These are phyloP conservation scores for Xylaria sp. DNA, from an alignment of 2,329 filamentous ascomycete species.

Conservation along the genomic window DNA sequence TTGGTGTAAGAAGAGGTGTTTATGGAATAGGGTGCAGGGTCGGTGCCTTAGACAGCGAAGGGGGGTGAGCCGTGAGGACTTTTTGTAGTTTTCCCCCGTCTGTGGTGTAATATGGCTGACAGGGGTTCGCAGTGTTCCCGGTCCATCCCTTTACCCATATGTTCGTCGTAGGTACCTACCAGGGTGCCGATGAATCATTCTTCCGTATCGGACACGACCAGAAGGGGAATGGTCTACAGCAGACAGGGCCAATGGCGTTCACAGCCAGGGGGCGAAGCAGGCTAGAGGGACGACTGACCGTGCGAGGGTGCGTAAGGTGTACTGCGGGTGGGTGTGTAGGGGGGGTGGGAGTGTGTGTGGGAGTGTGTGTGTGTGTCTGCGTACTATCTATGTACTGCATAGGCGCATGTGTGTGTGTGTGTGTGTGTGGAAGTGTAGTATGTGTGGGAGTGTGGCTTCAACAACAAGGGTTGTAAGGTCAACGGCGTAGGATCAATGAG, in stretches of 20 bases:
- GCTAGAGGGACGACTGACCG: conserved; percentile 26
- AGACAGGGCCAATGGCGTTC: conserved; percentile 25
- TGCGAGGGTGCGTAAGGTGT: conserved; percentile 24
- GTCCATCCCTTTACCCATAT: conserved; percentile 22
- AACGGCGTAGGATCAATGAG: conserved; percentile 11
- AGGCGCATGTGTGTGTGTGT: background rate
- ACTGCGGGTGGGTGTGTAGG: conserved; percentile 1
- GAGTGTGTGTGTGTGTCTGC: conserved; percentile 14
- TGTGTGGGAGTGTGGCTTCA: conserved; percentile 8
- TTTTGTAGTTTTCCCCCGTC: conserved; percentile 27
- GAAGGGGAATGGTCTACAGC: conserved; percentile 33
- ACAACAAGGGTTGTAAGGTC: conserved; percentile 3
- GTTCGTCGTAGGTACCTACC: conserved; percentile 24
- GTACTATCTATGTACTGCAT: too few relatives aligned
- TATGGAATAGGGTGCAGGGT: conserved; percentile 12
- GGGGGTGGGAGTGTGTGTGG: conserved; percentile 11
- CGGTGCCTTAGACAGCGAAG: conserved; percentile 22
- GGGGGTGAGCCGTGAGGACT: conserved; percentile 25
- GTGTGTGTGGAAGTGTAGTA: conserved; percentile 8
- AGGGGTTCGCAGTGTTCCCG: conserved; percentile 21
- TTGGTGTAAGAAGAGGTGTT: conserved; percentile 9
- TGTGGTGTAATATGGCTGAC: conserved; percentile 26
- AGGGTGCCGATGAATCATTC: conserved; percentile 33
- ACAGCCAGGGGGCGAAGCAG: conserved; percentile 32
- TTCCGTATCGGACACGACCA: conserved; percentile 24